These are phyloP conservation scores for Hygrocybe punicea DNA, from an alignment of 768 basidiomycete genomes.

Conservation along the genomic window DNA sequence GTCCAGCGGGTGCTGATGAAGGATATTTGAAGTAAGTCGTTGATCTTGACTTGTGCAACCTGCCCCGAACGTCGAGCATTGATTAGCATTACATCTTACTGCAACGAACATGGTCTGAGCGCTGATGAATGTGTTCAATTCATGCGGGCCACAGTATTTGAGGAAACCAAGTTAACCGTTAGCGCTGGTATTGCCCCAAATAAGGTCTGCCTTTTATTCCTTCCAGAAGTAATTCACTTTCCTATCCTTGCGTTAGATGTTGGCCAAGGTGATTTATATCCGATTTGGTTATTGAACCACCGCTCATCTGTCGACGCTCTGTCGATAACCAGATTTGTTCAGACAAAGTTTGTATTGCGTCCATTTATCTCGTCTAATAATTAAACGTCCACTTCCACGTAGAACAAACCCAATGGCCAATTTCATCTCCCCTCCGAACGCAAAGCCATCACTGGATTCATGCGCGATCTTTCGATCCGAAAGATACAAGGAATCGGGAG, in stretches of 20 bases:
- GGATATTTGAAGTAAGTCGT: slow-evolving; percentile 79
- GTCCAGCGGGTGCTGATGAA: slow-evolving; percentile 79
- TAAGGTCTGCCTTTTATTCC: slow-evolving; percentile 50
- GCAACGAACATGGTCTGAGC: slow-evolving; percentile 58
- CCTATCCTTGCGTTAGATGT: slow-evolving; percentile 52
- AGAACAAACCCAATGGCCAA: slow-evolving; percentile 96
- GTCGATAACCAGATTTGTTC: slow-evolving; percentile 72
- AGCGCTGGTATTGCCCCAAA: slow-evolving; percentile 96
- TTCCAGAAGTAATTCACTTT: slow-evolving; percentile 4
- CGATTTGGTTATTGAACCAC: not conserved
- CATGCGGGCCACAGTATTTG: slow-evolving; percentile 69
- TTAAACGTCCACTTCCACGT: slow-evolving; percentile 1
- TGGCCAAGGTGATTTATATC: slow-evolving; percentile 69
- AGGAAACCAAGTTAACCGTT: slow-evolving; percentile 82
- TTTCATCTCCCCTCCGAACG: slow-evolving; percentile 69
- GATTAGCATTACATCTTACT: slow-evolving; percentile 78
- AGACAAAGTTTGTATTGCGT: slow-evolving; percentile 57
- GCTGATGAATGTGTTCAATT: slow-evolving; percentile 73
- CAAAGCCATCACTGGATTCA: slow-evolving; percentile 66
- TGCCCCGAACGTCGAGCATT: slow-evolving; percentile 7
- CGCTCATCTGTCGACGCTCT: not conserved
- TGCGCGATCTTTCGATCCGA: slow-evolving; percentile 77
- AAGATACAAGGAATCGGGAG: slow-evolving; percentile 88
- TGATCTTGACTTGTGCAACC: not conserved
- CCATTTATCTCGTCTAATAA: not conserved